Conservation (phyloP, 1,284 basidiomycete genomes). For the Austroboletus olivaceoglutinosus region DNA sequence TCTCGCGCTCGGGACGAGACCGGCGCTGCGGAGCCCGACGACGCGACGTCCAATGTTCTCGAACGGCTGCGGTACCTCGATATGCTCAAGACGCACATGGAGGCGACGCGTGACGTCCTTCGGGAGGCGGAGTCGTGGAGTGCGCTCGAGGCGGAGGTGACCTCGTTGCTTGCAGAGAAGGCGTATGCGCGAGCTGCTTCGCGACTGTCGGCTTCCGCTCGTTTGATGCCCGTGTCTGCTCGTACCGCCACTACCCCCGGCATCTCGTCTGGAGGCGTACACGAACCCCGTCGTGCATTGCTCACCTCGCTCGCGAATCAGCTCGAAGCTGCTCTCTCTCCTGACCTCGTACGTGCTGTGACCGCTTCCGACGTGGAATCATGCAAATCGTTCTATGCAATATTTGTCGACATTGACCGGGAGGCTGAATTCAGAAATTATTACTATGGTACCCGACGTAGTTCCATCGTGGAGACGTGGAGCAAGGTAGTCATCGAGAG, state of each 20-base stretch:
- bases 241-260: slow-evolving; percentile 65
- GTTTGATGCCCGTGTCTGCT: slow-evolving; percentile 86
- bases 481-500: slow-evolving; percentile 48
- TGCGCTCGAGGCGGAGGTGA: slow-evolving; percentile 88
- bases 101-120: slow-evolving; percentile 79
- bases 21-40: slow-evolving; percentile 11
- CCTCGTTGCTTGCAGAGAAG: slow-evolving; percentile 72
- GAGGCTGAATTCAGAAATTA: slow-evolving; percentile 90
- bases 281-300: slow-evolving; percentile 77
- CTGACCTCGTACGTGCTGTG: slow-evolving; percentile 82
- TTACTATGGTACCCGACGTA: slow-evolving; percentile 82
- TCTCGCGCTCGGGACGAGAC: background rate
- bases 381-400: slow-evolving; percentile 77
- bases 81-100: slow-evolving; percentile 81
- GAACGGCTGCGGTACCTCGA: slow-evolving; percentile 78
- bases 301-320: slow-evolving; percentile 92
- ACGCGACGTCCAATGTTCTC: slow-evolving; percentile 60
- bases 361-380: slow-evolving; percentile 68
- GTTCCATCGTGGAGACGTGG: slow-evolving; percentile 68
- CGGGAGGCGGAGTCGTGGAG: slow-evolving; percentile 94
- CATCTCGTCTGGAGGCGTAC: slow-evolving; percentile 33
- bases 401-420: slow-evolving; percentile 87
- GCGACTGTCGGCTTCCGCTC: slow-evolving; percentile 80
- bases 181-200: slow-evolving; percentile 85
- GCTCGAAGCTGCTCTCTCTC: slow-evolving; percentile 84